Base-by-base conservation (phyloP, 1,284 basidiomycete species). In the Boletus calvinii region DNA sequence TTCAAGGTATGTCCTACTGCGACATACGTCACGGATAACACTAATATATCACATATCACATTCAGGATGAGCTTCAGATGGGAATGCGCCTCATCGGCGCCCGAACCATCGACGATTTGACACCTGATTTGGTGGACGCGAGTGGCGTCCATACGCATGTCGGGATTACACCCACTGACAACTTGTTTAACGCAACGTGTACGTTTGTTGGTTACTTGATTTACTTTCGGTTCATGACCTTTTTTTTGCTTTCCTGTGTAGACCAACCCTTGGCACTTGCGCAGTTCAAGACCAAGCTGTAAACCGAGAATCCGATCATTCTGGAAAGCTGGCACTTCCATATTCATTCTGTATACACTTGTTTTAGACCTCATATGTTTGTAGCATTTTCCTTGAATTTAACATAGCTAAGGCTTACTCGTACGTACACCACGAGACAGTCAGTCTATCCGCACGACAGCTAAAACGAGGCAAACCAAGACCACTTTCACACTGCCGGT, bases 11-110 rank as follows among this genome's bases (percentile, higher is more conserved):
- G 56, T 56, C 31, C 58, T 69, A 34, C 56, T 18, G 34, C 17
- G 22, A 31, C 5, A 32, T n/a, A 36, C 39, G 44, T 43, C 37
- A 22, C 32, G 12, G 47, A 75, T 24, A 39, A 15, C 46, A 29
- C 35, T 40, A 9, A 13, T 15, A 30, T 18, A 32, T 22, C 13
- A 30, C 24, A 30, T 18, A 32, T 22, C 13, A 30, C 24, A 8
- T 22, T 69, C 47, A 80, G 61, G 80, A 83, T 39, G 85, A 87
- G 64, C 80, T 87, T 26, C 69, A 80, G 50, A 76, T 77, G 42
- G 80, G 78, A 2, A 83, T 87, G 81, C 74, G 78, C 9, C 70
- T 87, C 15, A 63, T 86, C 6, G 85, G 85, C n/a, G 81, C 79
- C 1, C 79, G 74, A 7, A 75, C 68, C 39, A 66, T 87, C 12